Evolutionary conservation across 768 basidiomycete genomes (phyloP).

Genomic region (Chlorophyllum brunneum): DNA sequence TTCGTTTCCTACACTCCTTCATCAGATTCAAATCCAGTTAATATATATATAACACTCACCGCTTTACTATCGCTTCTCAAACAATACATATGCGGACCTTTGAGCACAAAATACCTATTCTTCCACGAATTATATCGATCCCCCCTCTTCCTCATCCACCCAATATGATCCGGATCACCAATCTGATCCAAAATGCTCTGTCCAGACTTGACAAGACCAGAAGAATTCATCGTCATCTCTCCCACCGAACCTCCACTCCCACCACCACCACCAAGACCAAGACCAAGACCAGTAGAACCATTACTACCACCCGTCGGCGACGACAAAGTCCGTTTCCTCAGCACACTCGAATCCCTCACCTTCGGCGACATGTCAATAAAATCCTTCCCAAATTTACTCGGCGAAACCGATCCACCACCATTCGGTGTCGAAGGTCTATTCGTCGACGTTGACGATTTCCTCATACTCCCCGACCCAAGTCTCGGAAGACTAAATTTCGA

Average conservation of each 20-base stretch:
- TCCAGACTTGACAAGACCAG: slow-evolving; percentile 48
- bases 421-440: slow-evolving; percentile 35
- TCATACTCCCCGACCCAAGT: slow-evolving; percentile 35
- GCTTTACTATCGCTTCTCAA: slow-evolving; percentile 69
- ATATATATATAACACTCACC: slow-evolving; percentile 32
- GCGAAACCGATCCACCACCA: background rate
- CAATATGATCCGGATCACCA: slow-evolving; percentile 82
- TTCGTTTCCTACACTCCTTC: slow-evolving; percentile 66
- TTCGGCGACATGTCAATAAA: slow-evolving; percentile 15
- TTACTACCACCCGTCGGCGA: slow-evolving; percentile 16
- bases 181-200: slow-evolving; percentile 85
- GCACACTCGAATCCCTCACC: no score
- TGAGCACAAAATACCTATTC: slow-evolving; percentile 84
- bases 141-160: slow-evolving; percentile 96
- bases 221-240: no score
- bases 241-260: background rate
- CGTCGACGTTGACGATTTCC: slow-evolving; percentile 38
- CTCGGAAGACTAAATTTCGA: slow-evolving; percentile 45
- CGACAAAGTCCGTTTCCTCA: slow-evolving; percentile 53
- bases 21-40: background rate
- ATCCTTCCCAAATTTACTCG: background rate
- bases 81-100: slow-evolving; percentile 88
- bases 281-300: slow-evolving; percentile 6
- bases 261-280: slow-evolving; percentile 2
- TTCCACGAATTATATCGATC: slow-evolving; percentile 95